phyloP scores from a whole-genome alignment of 176 grass and related monocot genomes.

The Oropetium thomaeum region DNA sequence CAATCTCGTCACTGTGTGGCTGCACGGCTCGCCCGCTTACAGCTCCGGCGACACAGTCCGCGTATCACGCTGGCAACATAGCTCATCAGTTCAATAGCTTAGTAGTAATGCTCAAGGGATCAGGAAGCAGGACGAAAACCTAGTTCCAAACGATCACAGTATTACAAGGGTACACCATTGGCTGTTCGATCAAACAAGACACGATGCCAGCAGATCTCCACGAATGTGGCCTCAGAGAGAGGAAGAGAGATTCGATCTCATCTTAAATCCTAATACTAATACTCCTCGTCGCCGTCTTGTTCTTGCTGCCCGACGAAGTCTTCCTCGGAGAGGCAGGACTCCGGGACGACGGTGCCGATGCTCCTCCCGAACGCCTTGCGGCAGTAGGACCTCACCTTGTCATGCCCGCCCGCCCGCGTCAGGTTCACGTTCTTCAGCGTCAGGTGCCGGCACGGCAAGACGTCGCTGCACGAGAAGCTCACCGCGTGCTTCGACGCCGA shows the following conservation, averaged over 20 bases:
- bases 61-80: no score
- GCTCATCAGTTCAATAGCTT: no score
- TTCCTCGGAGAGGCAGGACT: constrained; percentile 34
- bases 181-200: not conserved
- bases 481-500: constrained; percentile 36
- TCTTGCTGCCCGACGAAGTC: constrained; percentile 20
- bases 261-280: not conserved
- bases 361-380: constrained; percentile 30
- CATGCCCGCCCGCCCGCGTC: constrained; percentile 3
- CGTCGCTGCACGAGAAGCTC: constrained; percentile 47
- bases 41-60: no score
- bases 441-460: constrained; percentile 28
- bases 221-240: not conserved
- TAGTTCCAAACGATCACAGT: not conserved
- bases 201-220: not conserved
- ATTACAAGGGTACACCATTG: not conserved
- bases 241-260: no score
- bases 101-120: no score
- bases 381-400: constrained; percentile 13
- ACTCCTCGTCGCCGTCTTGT: not conserved
- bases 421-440: constrained; percentile 31
- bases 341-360: constrained; percentile 27
- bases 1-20: no score
- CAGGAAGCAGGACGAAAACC: not conserved
- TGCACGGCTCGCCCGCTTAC: no score